Base-by-base conservation (phyloP, 2,329 filamentous ascomycete species). In the Pseudogymnoascus sp. region DNA sequence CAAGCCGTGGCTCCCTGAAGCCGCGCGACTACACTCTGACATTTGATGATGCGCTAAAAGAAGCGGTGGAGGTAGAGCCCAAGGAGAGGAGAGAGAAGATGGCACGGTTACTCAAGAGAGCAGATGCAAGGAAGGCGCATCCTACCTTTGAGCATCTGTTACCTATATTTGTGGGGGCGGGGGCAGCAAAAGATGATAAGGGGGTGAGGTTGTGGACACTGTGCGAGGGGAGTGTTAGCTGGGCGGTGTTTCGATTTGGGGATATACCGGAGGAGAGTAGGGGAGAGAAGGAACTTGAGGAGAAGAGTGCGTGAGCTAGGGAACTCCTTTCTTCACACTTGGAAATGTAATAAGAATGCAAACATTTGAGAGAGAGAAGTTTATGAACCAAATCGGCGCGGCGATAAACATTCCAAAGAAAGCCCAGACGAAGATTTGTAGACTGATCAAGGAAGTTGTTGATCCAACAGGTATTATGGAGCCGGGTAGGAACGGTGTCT, bases 291-390 rank as follows among this genome's bases (percentile, higher is more conserved):
- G 16, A 28, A 16, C 16, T 20, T 18, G 47, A 9, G 11, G 35
- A 59, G 25, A 57, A 33, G 30, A 6, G 4, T 38, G 25, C 7
- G 22, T 58, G 50, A 61, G 33, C 60, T 58, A 18, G 57, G 50
- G 4, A 25, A 37, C 11, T 25, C 18, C 54, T 41, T 39, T n/a
- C 22, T 60, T 18, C 30, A 47, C 16, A 59, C 43, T 69, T 83
- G 87, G 73, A 89, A 83, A 76, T 79, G 80, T 61, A 77, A 84
- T 76, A 89, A 89, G 79, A 88, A 87, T 74, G 85, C 88, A 64
- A 83, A 89, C 22, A 9, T 18, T 39, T 3, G 18, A 39, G 22
- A 39, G 9, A 18, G 6, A 12, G 8, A 8, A 38, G 37, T 18
- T 78, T 37, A 74, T 75, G 65, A 77, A 79, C 64, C 76, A 78